Evolutionary conservation across 2,329 filamentous ascomycete species (phyloP).

Genomic region (Ascochyta koolunga): DNA sequence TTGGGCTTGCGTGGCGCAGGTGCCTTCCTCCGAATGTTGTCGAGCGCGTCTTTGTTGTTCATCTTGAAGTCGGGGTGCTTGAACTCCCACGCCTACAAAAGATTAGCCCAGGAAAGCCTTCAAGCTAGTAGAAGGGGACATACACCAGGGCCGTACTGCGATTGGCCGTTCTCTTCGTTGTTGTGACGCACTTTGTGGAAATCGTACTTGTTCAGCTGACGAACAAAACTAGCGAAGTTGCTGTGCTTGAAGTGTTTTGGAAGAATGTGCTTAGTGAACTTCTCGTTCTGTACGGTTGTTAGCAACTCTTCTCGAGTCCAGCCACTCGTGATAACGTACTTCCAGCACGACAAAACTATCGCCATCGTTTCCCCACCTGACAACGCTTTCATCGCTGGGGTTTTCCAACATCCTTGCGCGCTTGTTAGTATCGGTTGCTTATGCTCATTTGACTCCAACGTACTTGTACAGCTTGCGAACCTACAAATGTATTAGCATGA

Average conservation of each 20-base stretch:
- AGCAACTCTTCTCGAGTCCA: slow-evolving; percentile 12
- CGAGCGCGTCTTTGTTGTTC: slow-evolving; percentile 93
- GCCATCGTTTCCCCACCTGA: slow-evolving; percentile 92
- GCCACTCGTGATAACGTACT: slow-evolving; percentile 58
- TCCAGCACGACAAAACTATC: slow-evolving; percentile 97
- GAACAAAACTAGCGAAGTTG: slow-evolving; percentile 96
- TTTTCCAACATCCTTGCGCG: slow-evolving; percentile 87
- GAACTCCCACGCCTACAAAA: slow-evolving; percentile 83
- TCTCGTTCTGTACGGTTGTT: slow-evolving; percentile 74
- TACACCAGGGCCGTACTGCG: slow-evolving; percentile 81
- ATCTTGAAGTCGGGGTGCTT: slow-evolving; percentile 95
- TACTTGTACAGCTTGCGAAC: slow-evolving; percentile 99
- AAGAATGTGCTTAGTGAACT: slow-evolving; percentile 95
- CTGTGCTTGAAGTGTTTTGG: slow-evolving; percentile 99
- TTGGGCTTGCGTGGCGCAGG: slow-evolving; percentile 82
- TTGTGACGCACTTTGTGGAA: slow-evolving; percentile 97
- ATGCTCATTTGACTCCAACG: slow-evolving; percentile 34
- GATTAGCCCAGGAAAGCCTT: slow-evolving; percentile 19
- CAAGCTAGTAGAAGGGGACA: not conserved
- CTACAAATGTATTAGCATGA: slow-evolving; percentile 55
- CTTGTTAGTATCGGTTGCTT: slow-evolving; percentile 31
- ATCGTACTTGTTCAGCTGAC: slow-evolving; percentile 95
- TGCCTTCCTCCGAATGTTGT: slow-evolving; percentile 95
- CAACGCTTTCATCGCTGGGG: slow-evolving; percentile 87
- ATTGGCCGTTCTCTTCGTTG: slow-evolving; percentile 83